Evolutionary conservation across 768 basidiomycete species (phyloP), one percentile per base, ranked within the genome.

Genomic region (Chlorophyllum brunneum): DNA sequence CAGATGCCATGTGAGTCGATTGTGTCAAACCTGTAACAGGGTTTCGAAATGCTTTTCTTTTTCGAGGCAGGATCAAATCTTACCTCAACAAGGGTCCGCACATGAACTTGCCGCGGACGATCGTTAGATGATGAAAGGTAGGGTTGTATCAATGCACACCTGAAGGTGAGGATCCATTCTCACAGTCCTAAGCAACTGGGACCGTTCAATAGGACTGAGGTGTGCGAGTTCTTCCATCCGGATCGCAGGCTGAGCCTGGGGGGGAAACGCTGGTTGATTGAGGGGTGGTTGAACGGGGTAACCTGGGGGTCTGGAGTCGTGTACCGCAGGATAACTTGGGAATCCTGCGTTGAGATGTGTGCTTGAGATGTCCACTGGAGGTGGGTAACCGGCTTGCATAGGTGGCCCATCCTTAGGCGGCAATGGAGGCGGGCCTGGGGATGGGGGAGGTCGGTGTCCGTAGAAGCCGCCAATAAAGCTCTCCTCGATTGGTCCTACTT

Each of bases 91-190:
- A 72, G 18, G 93, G 93, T 0, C 94, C 93, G 51, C 88, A 91
- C 92, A 95, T 94, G 61, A 95, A 80, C 76, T 86, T 48, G 6
- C 34, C 34, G n/a, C 31, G 36, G 38, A 24, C 24, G 13, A 40
- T 45, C 24, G 22, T 49, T 31, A 26, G 30, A 36, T 46, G 55
- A 18, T 40, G n/a, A 48, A 18, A 43, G 48, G 18, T 48, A 48
- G 37, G 16, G 36, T 5, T 23, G 24, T 20, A 22, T 20, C 2
- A 16, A 24, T 9, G 61, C 69, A 34, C 51, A 76, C 78, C 65
- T 88, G 86, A 23, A 97, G 76, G 67, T 88, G 80, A 7, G 93
- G 93, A 18, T 84, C 69, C 88, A 90, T 95, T 36, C 81, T 74
- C 16, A 80, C 80, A 5, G 79, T 72, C 45, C 74, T 73, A 31